Base-by-base conservation (phyloP, 202 grass and related monocot genomes). In the Cymbopogon flexuosus region DNA sequence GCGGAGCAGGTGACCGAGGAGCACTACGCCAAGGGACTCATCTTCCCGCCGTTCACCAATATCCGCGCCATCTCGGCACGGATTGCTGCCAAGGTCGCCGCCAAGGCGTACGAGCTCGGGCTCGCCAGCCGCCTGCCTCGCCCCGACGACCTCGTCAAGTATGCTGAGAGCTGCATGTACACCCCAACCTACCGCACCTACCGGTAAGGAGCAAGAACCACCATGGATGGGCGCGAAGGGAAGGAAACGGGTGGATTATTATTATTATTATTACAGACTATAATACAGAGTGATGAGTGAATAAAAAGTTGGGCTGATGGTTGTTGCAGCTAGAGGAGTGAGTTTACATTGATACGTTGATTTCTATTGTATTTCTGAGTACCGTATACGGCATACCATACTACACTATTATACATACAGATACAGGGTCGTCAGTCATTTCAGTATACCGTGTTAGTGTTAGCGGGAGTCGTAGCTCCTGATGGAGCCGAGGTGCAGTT, bases 111-210 rank as follows among this genome's bases (percentile, higher is more conserved):
- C 72, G 94, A 97, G 15, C 94, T 97, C 11, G 94, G 90, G 18
- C 75, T 98, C 64, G 96, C 96, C 11, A 95, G 81, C 71, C 88
- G 87, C 77, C 88, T 94, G 59, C 92, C 96, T 2, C 92, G 92
- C 59, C 92, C 92, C 0, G 84, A 93, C 14, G 81, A 99, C 74
- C 83, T 95, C 70, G 86, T 90, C 69, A 91, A 95, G 77, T 95
- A 95, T 62, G 96, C 96, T 0, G 79, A 93, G 90, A 99, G 92
- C 68, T 99, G 90, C 90, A 98, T 95, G 92, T 99, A 99, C 86
- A 91, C 88, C 62, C 96, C 92, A 4, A 2, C 70, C 40, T 99
- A 99, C 84, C 92, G 90, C 84, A 90, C 47, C 57, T 95, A 95
- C 85, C 37, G 92, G 83, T 95, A 78, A 72, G 69, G 16, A 51